Conservation (phyloP, 2,329 filamentous ascomycete genomes). For the Didymella exigua region DNA sequence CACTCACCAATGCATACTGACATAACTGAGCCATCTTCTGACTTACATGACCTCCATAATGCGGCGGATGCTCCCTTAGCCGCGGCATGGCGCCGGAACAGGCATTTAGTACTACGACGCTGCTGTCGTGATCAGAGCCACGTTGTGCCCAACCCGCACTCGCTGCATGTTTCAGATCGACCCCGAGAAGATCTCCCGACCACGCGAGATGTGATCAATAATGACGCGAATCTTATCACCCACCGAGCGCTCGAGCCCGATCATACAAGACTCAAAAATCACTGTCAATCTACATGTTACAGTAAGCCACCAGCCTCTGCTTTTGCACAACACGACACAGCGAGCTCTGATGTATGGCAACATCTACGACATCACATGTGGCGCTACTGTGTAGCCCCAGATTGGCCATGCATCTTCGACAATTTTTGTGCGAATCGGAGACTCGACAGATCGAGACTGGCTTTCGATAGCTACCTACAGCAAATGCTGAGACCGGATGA, state of each 20-base stretch:
- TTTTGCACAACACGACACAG: neutral
- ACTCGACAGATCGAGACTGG: neutral
- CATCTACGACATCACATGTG: slow-evolving; percentile 19
- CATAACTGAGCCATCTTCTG: neutral
- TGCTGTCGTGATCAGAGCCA: slow-evolving; percentile 22
- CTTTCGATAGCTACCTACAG: neutral
- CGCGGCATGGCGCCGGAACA: neutral
- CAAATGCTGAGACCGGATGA: neutral
- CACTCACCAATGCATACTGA: neutral
- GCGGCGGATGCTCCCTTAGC: neutral
- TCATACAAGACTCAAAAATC: neutral
- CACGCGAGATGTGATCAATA: neutral
- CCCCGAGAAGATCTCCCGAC: neutral
- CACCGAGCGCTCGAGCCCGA: too few relatives aligned
- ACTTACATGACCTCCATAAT: neutral
- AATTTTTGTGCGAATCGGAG: neutral
- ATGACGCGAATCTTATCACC: too few relatives aligned
- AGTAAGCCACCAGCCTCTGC: neutral
- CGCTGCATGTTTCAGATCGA: neutral
- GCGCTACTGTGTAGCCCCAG: slow-evolving; percentile 5
- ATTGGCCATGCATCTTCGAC: neutral
- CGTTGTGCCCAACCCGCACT: slow-evolving; percentile 16
- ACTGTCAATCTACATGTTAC: neutral
- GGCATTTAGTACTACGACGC: slow-evolving; percentile 13
- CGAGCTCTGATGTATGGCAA: neutral